Evolutionary conservation across 192 early-diverging fungal species (phyloP), one percentile per base, ranked within the genome.

Genomic region (Umbelopsis sp.): DNA sequence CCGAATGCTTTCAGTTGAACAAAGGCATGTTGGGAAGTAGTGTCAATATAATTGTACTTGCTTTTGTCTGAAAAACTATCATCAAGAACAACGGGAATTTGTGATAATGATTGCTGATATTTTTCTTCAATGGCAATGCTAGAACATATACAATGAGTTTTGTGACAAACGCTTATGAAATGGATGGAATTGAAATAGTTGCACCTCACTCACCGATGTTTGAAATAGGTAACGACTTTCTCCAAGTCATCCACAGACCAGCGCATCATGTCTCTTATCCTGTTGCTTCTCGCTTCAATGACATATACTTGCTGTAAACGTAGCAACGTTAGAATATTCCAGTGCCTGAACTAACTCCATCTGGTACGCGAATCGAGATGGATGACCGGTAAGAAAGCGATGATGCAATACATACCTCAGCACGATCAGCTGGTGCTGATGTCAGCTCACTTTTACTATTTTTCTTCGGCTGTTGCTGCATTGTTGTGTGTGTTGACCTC

Each of bases 41-140:
- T 62, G 29, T 62, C 56, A 11, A 62, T 62, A 14, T 62, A 34
- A 14, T 62, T 62, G 31, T 62, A 62, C 31, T 62, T 22, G 14
- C 26, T 62, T 12, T 62, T 36, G 7, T 62, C 56, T 12, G 56
- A 36, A 1, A 31, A 2, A n/a, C 14, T 34, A n/a, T 62, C 31
- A 26, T 62, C 56, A 7, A 62, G 26, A n/a, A 62, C n/a, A 34
- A 12, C 17, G 4, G 56, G 17, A 4, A 62, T 32, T 34, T 62
- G 56, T 4, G 56, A 62, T 34, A 62, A 17, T 12, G 56, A 62
- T 29, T 29, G 24, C 31, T 62, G 56, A 34, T 62, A 62, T 34
- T 29, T 62, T 34, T 34, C 56, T n/a, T 62, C 56, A 34, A 62
- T 62, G 31, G 56, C 56, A n/a, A 62, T 62, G 14, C 56, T 62